These are phyloP conservation scores for Termitomyces sp. DNA, from an alignment of 768 basidiomycete species.

Conservation along the genomic window DNA sequence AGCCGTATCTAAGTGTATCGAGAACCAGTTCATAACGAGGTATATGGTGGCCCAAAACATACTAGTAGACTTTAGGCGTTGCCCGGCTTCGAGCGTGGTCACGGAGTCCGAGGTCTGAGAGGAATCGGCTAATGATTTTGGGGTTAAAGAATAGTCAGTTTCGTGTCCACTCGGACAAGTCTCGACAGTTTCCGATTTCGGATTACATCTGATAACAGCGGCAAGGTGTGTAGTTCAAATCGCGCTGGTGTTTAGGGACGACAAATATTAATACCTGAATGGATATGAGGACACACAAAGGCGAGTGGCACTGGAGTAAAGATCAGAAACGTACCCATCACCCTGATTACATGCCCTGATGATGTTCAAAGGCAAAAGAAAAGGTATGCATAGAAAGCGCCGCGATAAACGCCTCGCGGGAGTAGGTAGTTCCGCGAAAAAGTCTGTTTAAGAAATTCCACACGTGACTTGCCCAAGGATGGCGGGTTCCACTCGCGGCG, in stretches of 20 bases:
- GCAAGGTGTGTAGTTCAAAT: not conserved
- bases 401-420: conserved; percentile 1
- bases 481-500: no score
- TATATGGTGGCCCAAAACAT: conserved; percentile 8
- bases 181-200: conserved; percentile 7
- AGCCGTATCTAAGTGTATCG: conserved; percentile 4
- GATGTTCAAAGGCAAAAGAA: not conserved
- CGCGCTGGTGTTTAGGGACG: not conserved
- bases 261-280: conserved; percentile 4
- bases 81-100: conserved; percentile 7
- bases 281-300: conserved; percentile 10
- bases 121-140: conserved; percentile 6
- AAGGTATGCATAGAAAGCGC: not conserved
- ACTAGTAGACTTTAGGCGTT: conserved; percentile 18
- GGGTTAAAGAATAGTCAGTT: conserved; percentile 2
- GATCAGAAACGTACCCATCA: not conserved
- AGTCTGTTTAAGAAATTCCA: not conserved
- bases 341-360: conserved; percentile 2
- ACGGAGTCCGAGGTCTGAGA: conserved; percentile 15
- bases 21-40: conserved; percentile 8
- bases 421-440: not conserved
- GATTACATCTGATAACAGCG: not conserved
- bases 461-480: not conserved
- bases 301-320: conserved; percentile 9
- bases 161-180: conserved; percentile 5